A percentile compares a stretch with the other conserved stretches of the same genome.
Conservation (phyloP, 2,329 filamentous ascomycete species). For the Fusarium acutatum region DNA sequence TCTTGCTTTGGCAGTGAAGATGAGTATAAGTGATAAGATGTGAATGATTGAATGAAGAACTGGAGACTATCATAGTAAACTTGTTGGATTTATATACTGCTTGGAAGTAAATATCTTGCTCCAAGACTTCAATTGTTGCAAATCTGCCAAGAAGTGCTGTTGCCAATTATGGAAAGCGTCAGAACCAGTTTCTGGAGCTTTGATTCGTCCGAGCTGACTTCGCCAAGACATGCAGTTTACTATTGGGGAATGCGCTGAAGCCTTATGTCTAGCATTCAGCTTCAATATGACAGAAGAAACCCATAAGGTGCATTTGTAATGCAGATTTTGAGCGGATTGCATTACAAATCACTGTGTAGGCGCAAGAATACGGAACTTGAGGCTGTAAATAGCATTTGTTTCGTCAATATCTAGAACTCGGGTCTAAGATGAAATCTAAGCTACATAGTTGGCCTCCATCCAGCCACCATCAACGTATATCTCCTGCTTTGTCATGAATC, state of each 20-base stretch:
- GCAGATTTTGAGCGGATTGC: fast-evolving
- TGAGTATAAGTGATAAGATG: neutral
- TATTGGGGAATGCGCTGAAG: neutral
- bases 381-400: neutral
- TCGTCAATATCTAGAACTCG: too few relatives aligned
- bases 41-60: too few relatives aligned
- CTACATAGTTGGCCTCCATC: slow-evolving; percentile 39
- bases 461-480: slow-evolving; percentile 45
- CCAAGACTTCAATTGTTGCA: too few relatives aligned
- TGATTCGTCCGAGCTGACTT: neutral
- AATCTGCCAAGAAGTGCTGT: slow-evolving; percentile 2
- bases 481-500: slow-evolving; percentile 43
- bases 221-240: slow-evolving; percentile 9
- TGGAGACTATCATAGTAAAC: neutral
- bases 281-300: too few relatives aligned
- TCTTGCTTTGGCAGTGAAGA: neutral
- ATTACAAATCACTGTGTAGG: neutral
- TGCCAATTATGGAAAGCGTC: neutral
- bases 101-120: neutral
- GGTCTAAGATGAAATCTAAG: neutral
- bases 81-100: neutral
- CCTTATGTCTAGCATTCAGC: fast-evolving
- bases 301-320: neutral
- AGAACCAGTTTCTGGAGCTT: too few relatives aligned
- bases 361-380: fast-evolving